These are phyloP conservation scores for Verticillium nonalfalfae DNA, from an alignment of 2,329 filamentous ascomycete species.

Conservation along the genomic window DNA sequence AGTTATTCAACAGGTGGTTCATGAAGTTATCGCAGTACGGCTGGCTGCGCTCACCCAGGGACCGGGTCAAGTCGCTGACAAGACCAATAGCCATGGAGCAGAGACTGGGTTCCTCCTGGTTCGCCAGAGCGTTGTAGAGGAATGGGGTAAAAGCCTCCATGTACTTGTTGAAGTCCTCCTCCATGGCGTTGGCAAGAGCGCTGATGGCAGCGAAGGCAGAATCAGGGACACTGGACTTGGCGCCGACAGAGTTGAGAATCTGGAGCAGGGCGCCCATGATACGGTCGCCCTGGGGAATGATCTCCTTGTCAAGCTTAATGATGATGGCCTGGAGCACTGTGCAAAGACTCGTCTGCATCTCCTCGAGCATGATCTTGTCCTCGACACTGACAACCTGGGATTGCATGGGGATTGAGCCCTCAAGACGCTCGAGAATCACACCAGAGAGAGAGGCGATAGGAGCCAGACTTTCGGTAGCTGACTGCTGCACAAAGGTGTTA, in stretches of 20 bases:
- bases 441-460: conserved; percentile 78
- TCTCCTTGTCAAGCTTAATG: conserved; percentile 83
- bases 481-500: conserved; percentile 87
- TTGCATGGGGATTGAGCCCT: conserved; percentile 85
- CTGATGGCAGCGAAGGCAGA: conserved; percentile 89
- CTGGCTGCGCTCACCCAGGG: conserved; percentile 82
- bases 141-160: conserved; percentile 94
- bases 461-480: conserved; percentile 77
- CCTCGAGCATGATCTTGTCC: conserved; percentile 90
- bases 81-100: conserved; percentile 97
- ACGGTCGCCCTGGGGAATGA: conserved; percentile 81
- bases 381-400: conserved; percentile 93
- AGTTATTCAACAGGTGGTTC: conserved; percentile 92
- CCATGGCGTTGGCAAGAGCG: conserved; percentile 82
- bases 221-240: conserved; percentile 92
- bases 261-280: conserved; percentile 89
- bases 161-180: conserved; percentile 92
- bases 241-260: conserved; percentile 68
- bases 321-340: conserved; percentile 90
- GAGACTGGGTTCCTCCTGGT: conserved; percentile 89
- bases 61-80: conserved; percentile 92
- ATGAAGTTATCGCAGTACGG: conserved; percentile 97
- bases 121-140: conserved; percentile 88
- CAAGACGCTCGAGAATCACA: conserved; percentile 83
- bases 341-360: conserved; percentile 94